Conservation (phyloP, 2,329 filamentous ascomycete genomes). For the Hypoxylon sp. region DNA sequence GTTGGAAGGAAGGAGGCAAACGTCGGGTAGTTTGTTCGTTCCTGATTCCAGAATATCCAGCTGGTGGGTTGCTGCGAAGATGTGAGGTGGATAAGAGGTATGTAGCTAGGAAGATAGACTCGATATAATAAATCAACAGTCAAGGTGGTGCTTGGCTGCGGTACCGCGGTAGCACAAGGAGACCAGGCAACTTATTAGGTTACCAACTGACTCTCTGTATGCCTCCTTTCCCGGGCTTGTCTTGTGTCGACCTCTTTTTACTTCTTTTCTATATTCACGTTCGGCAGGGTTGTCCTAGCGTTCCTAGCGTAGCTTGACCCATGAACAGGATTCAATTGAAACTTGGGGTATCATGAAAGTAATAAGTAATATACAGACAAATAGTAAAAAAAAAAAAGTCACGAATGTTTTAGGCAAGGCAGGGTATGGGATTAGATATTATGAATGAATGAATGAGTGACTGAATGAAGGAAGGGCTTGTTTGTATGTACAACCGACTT, state of each 20-base stretch:
- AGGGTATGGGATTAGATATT: conserved; percentile 36
- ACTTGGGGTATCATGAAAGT: conserved; percentile 48
- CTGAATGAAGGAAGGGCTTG: conserved; percentile 26
- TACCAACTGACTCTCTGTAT: conserved; percentile 25
- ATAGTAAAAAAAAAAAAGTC: conserved; percentile 44
- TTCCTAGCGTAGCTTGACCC: conserved; percentile 27
- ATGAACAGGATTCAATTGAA: conserved; percentile 46
- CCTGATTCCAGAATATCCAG: conserved; percentile 40
- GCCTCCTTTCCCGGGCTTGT: conserved; percentile 31
- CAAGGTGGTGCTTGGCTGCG: conserved; percentile 37
- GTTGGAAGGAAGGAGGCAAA: conserved; percentile 38
- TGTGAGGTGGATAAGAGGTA: conserved; percentile 16
- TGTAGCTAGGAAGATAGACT: conserved; percentile 33
- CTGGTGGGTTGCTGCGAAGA: conserved; percentile 33
- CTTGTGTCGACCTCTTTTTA: conserved; percentile 27
- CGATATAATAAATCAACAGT: conserved; percentile 37
- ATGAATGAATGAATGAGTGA: conserved; percentile 35
- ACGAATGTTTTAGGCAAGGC: conserved; percentile 44
- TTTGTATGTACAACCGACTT: conserved; percentile 39
- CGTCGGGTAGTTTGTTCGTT: conserved; percentile 41
- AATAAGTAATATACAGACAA: conserved; percentile 49
- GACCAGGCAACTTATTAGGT: conserved; percentile 37
- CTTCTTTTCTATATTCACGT: conserved; percentile 40
- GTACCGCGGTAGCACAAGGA: conserved; percentile 36
- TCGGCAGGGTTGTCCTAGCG: conserved; percentile 41